phyloP scores from a whole-genome alignment of 2,329 filamentous ascomycete genomes.

The Pestalotiopsis sp. region DNA sequence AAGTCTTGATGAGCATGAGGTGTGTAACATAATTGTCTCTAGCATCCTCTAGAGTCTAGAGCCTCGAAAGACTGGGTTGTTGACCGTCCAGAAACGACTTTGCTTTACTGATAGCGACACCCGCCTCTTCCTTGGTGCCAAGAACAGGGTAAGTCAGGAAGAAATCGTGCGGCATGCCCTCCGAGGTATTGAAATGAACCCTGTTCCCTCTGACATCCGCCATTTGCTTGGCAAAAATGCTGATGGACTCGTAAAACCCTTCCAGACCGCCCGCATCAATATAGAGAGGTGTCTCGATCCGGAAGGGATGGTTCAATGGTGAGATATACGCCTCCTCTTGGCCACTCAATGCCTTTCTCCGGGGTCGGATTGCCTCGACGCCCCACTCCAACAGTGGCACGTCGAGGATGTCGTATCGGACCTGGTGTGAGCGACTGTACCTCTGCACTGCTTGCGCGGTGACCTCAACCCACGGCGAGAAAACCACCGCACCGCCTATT shows the following conservation, averaged over 20 bases:
- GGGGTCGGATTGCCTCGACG: constrained; percentile 20
- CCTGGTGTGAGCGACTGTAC: constrained; percentile 11
- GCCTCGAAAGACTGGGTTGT: neutral
- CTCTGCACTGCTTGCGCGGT: constrained; percentile 16
- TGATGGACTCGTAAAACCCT: constrained; percentile 19
- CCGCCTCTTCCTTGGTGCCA: constrained; percentile 15
- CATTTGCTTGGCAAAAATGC: constrained; percentile 24
- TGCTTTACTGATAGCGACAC: neutral
- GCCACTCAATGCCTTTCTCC: constrained; percentile 1
- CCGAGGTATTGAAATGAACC: constrained; percentile 18
- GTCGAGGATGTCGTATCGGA: constrained; percentile 19
- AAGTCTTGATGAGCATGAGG: neutral
- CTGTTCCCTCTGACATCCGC: constrained; percentile 15
- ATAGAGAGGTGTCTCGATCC: constrained; percentile 21
- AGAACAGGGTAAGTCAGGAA: constrained; percentile 14
- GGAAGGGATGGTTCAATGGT: constrained; percentile 25
- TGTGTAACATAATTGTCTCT: neutral
- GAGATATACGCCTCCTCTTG: constrained; percentile 22
- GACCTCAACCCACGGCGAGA: constrained; percentile 25
- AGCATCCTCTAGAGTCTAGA: neutral
- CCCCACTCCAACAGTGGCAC: constrained; percentile 26
- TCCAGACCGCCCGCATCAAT: constrained; percentile 22
- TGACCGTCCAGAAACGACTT: neutral
- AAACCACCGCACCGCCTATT: constrained; percentile 18
- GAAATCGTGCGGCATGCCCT: constrained; percentile 19